Conservation (phyloP, 2,329 filamentous ascomycete species). For the Amesomyces nigricolor region DNA sequence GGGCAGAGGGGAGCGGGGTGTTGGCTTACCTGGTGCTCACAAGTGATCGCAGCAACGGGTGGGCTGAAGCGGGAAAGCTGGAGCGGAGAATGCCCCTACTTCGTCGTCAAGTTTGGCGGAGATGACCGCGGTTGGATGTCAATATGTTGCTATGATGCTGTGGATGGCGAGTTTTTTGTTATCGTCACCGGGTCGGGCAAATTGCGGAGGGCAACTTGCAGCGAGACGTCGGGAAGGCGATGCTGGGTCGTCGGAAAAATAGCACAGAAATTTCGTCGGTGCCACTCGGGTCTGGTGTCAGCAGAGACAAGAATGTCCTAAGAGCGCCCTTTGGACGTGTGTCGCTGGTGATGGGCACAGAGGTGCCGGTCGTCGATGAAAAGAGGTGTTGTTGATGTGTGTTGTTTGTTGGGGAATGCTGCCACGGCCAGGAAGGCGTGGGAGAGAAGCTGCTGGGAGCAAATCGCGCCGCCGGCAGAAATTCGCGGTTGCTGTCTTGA, state of each 20-base stretch:
- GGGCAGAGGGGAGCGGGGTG: constrained; percentile 12
- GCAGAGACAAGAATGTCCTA: constrained; percentile 12
- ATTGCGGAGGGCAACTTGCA: constrained; percentile 17
- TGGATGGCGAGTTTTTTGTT: constrained; percentile 17
- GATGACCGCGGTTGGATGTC: background rate
- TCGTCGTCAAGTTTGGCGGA: constrained; percentile 13
- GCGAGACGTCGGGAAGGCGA: constrained; percentile 9
- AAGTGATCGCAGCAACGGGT: constrained; percentile 27
- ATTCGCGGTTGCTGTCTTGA: constrained; percentile 22
- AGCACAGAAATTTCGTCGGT: constrained; percentile 13
- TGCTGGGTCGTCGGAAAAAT: constrained; percentile 15
- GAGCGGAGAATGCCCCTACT: constrained; percentile 30
- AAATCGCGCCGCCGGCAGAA: constrained; percentile 21
- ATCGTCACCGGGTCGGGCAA: constrained; percentile 23
- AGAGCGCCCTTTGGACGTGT: constrained; percentile 17
- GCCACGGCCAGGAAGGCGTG: constrained; percentile 22
- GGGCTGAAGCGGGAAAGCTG: constrained; percentile 11
- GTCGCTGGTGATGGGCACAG: constrained; percentile 18
- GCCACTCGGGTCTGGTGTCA: constrained; percentile 15
- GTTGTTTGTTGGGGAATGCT: constrained; percentile 17
- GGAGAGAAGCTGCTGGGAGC: constrained; percentile 17
- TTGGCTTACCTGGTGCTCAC: constrained; percentile 23
- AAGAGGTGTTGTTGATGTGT: constrained; percentile 6
- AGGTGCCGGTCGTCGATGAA: constrained; percentile 20
- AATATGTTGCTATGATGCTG: constrained; percentile 11